A percentile compares a stretch with the other conserved stretches of the same genome.
These are phyloP conservation scores for Carallia brachiata DNA, from an alignment of 345 rosid genomes.

Conservation along the genomic window DNA sequence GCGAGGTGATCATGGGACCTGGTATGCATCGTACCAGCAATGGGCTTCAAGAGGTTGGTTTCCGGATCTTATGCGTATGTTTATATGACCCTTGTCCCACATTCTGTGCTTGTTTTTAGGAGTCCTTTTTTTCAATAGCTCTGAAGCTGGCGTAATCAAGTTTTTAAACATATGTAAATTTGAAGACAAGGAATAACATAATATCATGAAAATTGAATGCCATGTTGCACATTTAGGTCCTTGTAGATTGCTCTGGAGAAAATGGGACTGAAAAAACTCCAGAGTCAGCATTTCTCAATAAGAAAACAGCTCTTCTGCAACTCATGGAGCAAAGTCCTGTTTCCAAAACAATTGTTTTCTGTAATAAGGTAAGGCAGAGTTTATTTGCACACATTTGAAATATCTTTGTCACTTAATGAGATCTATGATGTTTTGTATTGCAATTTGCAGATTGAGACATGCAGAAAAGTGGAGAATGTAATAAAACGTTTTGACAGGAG, in stretches of 20 bases:
- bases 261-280: slow-evolving; percentile 53
- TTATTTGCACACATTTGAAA: background rate
- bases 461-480: slow-evolving; percentile 91
- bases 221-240: slow-evolving; percentile 49
- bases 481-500: slow-evolving; percentile 73
- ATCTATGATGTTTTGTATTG: background rate
- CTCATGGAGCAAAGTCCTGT: slow-evolving; percentile 58
- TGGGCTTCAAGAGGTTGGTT: slow-evolving; percentile 82
- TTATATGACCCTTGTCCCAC: background rate
- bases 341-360: slow-evolving; percentile 75
- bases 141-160: background rate
- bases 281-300: slow-evolving; percentile 73
- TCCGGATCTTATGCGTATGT: background rate
- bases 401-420: background rate
- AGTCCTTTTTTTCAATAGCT: background rate
- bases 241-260: slow-evolving; percentile 92
- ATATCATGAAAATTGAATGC: slow-evolving; percentile 9
- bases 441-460: slow-evolving; percentile 74
- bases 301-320: slow-evolving; percentile 77
- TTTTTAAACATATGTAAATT: background rate
- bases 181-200: slow-evolving; percentile 3
- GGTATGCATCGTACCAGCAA: slow-evolving; percentile 79
- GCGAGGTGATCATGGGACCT: slow-evolving; percentile 90
- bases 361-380: slow-evolving; percentile 62
- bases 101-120: background rate